Conservation (phyloP, 208 protist genomes). For the Trypanosoma rangeli region DNA sequence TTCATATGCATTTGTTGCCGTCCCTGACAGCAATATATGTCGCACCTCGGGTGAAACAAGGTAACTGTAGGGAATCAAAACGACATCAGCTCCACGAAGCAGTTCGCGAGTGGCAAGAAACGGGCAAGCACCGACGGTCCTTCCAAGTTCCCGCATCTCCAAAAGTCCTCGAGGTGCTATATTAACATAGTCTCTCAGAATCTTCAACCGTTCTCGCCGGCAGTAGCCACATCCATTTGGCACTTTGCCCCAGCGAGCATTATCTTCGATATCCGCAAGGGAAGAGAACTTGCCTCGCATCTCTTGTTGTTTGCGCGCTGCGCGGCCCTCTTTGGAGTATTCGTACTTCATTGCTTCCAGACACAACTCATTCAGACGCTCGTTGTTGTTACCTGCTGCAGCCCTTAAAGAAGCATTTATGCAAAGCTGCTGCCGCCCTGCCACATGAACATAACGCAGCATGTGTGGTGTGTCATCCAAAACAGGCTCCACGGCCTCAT, state of each 20-base stretch:
- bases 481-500: neutral
- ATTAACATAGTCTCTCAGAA: conserved; percentile 29
- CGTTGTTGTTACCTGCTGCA: conserved; percentile 28
- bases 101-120: conserved; percentile 73
- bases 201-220: conserved; percentile 21
- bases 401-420: conserved; percentile 69
- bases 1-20: conserved; percentile 42
- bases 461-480: conserved; percentile 16
- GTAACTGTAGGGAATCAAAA: conserved; percentile 84
- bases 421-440: conserved; percentile 90
- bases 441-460: conserved; percentile 83
- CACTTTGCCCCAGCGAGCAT: neutral
- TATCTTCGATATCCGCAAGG: conserved; percentile 27
- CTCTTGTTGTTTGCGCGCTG: conserved; percentile 31
- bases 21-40: conserved; percentile 57
- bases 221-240: conserved; percentile 31
- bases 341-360: conserved; percentile 86
- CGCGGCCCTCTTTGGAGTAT: conserved; percentile 42
- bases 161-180: conserved; percentile 39
- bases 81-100: conserved; percentile 69
- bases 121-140: conserved; percentile 67
- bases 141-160: conserved; percentile 48
- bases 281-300: neutral
- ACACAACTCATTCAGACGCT: conserved; percentile 93
- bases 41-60: conserved; percentile 69